These are phyloP conservation scores for Metschnikowia dekortorum DNA, from an alignment of 805 yeast species.

Conservation along the genomic window DNA sequence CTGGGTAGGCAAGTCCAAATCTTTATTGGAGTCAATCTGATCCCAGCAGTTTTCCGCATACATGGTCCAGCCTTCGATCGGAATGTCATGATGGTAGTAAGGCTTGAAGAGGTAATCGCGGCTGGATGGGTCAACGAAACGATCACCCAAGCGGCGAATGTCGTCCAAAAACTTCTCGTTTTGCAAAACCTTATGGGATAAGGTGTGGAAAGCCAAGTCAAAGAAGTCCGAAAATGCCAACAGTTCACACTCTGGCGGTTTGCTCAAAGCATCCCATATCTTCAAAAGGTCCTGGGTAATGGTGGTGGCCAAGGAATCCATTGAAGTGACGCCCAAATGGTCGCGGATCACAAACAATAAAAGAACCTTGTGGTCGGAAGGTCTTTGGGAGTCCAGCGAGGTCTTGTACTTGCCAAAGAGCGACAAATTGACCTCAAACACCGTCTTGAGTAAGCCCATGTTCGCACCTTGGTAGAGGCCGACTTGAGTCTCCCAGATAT, in stretches of 20 bases:
- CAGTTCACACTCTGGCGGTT: slow-evolving; percentile 60
- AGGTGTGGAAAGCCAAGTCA: slow-evolving; percentile 74
- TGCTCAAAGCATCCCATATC: slow-evolving; percentile 74
- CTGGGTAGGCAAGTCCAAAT: slow-evolving; percentile 93
- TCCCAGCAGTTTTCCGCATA: slow-evolving; percentile 92
- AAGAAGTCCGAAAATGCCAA: slow-evolving; percentile 69
- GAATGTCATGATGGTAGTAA: slow-evolving; percentile 78
- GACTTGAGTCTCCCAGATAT: slow-evolving; percentile 96
- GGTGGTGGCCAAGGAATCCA: slow-evolving; percentile 64
- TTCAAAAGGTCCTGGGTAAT: slow-evolving; percentile 64
- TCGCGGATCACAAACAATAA: slow-evolving; percentile 88
- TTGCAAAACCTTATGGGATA: slow-evolving; percentile 83
- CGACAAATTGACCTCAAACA: slow-evolving; percentile 89
- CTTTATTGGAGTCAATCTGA: slow-evolving; percentile 88
- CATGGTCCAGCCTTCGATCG: slow-evolving; percentile 93
- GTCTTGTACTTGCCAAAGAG: slow-evolving; percentile 58
- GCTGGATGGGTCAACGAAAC: slow-evolving; percentile 40
- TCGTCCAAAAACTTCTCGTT: slow-evolving; percentile 63
- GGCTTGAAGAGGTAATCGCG: slow-evolving; percentile 50
- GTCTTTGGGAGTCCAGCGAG: slow-evolving; percentile 14
- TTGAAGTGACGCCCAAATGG: slow-evolving; percentile 82
- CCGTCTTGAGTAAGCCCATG: slow-evolving; percentile 92
- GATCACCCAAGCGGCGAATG: slow-evolving; percentile 59
- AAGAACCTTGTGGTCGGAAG: slow-evolving; percentile 55
- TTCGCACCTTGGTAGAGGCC: slow-evolving; percentile 98